Base-by-base conservation (phyloP, 2,329 filamentous ascomycete species). In the Pseudogymnoascus sp. region DNA sequence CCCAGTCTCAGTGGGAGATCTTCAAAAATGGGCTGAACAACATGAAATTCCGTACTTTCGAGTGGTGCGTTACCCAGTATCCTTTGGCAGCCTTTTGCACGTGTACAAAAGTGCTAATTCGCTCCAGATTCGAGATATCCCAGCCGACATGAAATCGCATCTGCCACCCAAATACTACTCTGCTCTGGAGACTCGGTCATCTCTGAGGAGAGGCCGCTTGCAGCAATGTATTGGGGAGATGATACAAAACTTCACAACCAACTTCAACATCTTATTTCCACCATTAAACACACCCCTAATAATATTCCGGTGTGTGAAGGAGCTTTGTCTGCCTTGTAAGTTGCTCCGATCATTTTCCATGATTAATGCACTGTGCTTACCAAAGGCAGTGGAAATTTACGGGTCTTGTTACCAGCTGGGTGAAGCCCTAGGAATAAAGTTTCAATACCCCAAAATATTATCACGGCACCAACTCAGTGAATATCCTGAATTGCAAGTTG, bases 401-500 rank as follows among this genome's bases (percentile, higher is more conserved):
- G 77, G 79, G 19, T 80, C 82, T 3, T 83, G 83, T 1, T 82
- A 82, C 62, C 80, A 79, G 50, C 76, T 93, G 5, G 69, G 69
- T 37, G 59, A 47, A 61, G 31, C 72, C 19, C 67, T 73, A 10
- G 72, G 76, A 0, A 74, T 88, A 33, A 76, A 81, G 1, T 89
- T 88, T 65, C 76, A 78, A 0, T 89, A 88, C 66, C 81, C 82
- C 0, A 77, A 74, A 31, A 71, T 74, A 61, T 75, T 76, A 65
- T 56, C 50, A 35, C 16, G 50, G 50, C 50, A 56, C 29, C 33
- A 56, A 33, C 21, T 38, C 24, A 42, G 59, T 16, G 59, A 61
- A 42, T 82, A 88, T 66, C 91, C 95, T 0, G 95, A 97, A 70
- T 78, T 90, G 5, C 83, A 89, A 47, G 76, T 97, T 1, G 79